A percentile compares a stretch with the other conserved stretches of the same genome.
Conservation (phyloP, 805 yeast species). For the Starmerella potacharoeniae region DNA sequence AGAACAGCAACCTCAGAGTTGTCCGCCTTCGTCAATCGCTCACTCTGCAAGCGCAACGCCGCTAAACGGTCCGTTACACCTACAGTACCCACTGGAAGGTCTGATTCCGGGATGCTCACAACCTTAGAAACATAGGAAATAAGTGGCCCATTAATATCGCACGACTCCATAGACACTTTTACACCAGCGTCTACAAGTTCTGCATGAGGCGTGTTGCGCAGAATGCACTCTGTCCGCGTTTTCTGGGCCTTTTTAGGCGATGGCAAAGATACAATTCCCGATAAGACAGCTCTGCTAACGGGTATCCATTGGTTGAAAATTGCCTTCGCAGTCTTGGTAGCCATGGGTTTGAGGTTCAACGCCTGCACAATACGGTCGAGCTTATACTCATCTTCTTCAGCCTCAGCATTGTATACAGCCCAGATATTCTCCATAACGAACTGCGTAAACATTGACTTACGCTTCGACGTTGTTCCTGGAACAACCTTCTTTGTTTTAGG, state of each 20-base stretch:
- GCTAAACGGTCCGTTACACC: constrained; percentile 24
- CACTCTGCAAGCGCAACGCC: constrained; percentile 41
- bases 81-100: constrained; percentile 43
- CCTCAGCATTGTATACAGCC: constrained; percentile 68
- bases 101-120: constrained; percentile 70
- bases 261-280: constrained; percentile 80
- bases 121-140: constrained; percentile 83
- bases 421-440: constrained; percentile 82
- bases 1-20: constrained; percentile 50
- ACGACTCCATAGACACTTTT: constrained; percentile 43
- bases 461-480: constrained; percentile 34
- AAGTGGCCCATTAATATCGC: constrained; percentile 56
- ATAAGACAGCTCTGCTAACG: constrained; percentile 68
- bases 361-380: constrained; percentile 65
- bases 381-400: constrained; percentile 56
- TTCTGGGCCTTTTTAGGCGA: constrained; percentile 71
- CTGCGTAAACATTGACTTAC: constrained; percentile 77
- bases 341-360: constrained; percentile 52
- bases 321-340: constrained; percentile 38
- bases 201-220: constrained; percentile 46
- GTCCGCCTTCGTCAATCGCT: constrained; percentile 31
- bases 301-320: constrained; percentile 94
- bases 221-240: constrained; percentile 54
- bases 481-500: constrained; percentile 79
- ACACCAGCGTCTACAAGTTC: constrained; percentile 40